These are phyloP conservation scores for Babjeviella inositovora DNA, from an alignment of 805 yeast species.

Conservation along the genomic window DNA sequence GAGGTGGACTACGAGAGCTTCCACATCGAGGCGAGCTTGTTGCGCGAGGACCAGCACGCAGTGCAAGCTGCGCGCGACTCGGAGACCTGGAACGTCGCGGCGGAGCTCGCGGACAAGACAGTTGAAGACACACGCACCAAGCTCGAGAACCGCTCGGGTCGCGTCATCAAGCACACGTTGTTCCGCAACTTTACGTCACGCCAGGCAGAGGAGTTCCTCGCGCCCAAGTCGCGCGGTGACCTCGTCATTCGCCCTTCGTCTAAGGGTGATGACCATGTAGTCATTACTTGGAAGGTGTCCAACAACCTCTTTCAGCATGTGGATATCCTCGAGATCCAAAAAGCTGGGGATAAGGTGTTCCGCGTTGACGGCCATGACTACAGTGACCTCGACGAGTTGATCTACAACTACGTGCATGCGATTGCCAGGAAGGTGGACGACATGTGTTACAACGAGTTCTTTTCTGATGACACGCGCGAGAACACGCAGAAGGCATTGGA, in stretches of 20 bases:
- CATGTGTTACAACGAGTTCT: slow-evolving; percentile 77
- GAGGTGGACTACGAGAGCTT: slow-evolving; percentile 62
- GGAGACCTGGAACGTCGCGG: slow-evolving; percentile 65
- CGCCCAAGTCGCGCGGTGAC: slow-evolving; percentile 81
- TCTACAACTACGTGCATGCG: slow-evolving; percentile 74
- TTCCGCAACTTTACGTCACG: slow-evolving; percentile 68
- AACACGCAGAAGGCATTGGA: slow-evolving; percentile 82
- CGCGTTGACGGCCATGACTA: slow-evolving; percentile 57
- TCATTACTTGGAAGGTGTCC: slow-evolving; percentile 93
- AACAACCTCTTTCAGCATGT: slow-evolving; percentile 84
- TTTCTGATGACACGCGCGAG: slow-evolving; percentile 59
- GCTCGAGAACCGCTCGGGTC: slow-evolving; percentile 49
- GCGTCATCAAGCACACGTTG: slow-evolving; percentile 83
- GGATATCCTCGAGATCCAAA: slow-evolving; percentile 64
- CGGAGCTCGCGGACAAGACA: slow-evolving; percentile 51
- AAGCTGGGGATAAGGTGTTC: slow-evolving; percentile 41
- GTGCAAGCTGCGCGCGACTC: slow-evolving; percentile 27
- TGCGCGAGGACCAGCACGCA: slow-evolving; percentile 34
- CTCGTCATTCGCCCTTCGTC: slow-evolving; percentile 92
- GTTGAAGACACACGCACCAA: slow-evolving; percentile 44
- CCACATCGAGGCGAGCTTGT: slow-evolving; percentile 57
- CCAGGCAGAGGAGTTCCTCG: slow-evolving; percentile 89
- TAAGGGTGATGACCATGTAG: slow-evolving; percentile 72
- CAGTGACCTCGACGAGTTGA: slow-evolving; percentile 84
- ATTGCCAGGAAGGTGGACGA: slow-evolving; percentile 73